Evolutionary conservation across 306 rosid genomes (phyloP), one percentile per base, ranked within the genome.

Genomic region (Pterocarpus macrocarpus): DNA sequence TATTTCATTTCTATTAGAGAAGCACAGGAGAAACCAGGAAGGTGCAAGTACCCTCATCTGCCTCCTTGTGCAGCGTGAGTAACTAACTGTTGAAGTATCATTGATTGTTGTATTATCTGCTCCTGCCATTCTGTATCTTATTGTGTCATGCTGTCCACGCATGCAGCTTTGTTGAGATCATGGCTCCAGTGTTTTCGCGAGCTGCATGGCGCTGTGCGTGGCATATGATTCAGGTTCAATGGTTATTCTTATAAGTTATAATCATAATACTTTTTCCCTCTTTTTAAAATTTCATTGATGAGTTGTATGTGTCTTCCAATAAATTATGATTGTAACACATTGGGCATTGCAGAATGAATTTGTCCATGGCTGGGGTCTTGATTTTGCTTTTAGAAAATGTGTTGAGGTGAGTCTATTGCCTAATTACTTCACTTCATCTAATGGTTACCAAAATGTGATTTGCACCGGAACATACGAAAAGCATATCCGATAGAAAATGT

Each of bases 331-430:
- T 66, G 14, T 61, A 33, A 65, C 77, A 39, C 58, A 16, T 14
- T 75, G 47, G 17, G 61, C 35, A 44, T 82, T 87, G 81, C 91
- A 95, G 99, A 95, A 93, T 87, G 99, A 95, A 87, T 89, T 95
- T 85, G 92, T 95, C 71, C 99, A 95, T 53, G 99, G 99, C 0
- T 93, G 99, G 99, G 99, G 99, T 68, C 99, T 95, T 76, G 99
- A 95, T 77, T 93, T 95, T 90, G 88, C 97, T 75, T 90, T 95
- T 38, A 88, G 99, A 84, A 95, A 88, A 89, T 95, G 99, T 79
- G 98, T 95, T 12, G 97, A 95, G 93, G 98, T 90, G 55, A 84
- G 89, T 59, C 68, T 76, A 11, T 67, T 71, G 62, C 44, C 47
- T 68, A n/a, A 36, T 43, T 53, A 39, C 73, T n/a, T 62, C 38